Evolutionary conservation across 306 rosid species (phyloP).

Genomic region (Vachellia collinsii): DNA sequence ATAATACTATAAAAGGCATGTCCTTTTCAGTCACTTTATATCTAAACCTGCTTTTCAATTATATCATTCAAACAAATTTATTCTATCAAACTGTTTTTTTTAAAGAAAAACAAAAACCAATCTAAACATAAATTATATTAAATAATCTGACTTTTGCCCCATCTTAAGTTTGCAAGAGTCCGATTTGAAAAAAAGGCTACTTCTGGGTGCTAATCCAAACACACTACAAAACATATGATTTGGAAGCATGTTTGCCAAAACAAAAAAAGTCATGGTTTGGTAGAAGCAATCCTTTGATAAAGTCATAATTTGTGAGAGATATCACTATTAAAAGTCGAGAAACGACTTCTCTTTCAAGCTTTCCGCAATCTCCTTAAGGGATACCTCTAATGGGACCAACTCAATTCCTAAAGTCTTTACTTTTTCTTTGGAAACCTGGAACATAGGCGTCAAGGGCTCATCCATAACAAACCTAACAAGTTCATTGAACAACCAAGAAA

Average conservation of each 20-base stretch:
- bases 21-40: too few species aligned
- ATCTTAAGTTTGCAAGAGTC: too few species aligned
- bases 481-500: neutral
- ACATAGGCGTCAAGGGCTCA: neutral
- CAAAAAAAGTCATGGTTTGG: neutral
- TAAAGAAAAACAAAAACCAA: too few species aligned
- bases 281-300: neutral
- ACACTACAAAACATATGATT: neutral
- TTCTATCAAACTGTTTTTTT: too few species aligned
- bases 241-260: neutral
- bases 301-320: neutral
- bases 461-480: neutral
- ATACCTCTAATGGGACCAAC: neutral
- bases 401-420: neutral
- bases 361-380: neutral
- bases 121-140: too few species aligned
- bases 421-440: neutral
- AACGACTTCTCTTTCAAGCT: slow-evolving; percentile 3
- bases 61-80: too few species aligned
- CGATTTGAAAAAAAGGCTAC: too few species aligned
- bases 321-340: neutral
- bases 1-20: too few species aligned
- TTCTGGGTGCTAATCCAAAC: too few species aligned
- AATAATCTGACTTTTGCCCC: too few species aligned
- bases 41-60: too few species aligned